Evolutionary conservation across 805 yeast species (phyloP), one percentile per base, ranked within the genome.

Genomic region (Diddensiella transvaalensis): DNA sequence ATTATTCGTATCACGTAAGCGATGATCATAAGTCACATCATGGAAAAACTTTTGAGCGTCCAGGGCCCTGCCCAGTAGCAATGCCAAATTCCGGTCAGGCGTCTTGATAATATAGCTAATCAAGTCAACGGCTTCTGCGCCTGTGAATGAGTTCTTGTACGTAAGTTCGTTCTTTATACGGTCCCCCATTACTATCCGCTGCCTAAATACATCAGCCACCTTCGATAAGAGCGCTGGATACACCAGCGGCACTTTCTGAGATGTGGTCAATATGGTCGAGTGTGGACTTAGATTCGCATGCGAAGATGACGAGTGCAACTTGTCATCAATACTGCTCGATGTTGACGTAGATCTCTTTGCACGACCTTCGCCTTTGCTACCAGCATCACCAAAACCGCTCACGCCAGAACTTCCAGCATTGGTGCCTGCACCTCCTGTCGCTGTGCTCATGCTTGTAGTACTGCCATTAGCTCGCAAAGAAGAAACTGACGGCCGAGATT

Each of bases 41-140:
- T 88, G 96, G 67, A 93, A 89, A 48, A 88, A 79, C 64, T 87
- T 87, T 60, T 93, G 98, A 0, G 96, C 95, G 68, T 93, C 98
- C 47, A 93, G 71, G 0, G 97, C 83, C 54, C 99, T 75, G 23
- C 98, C 99, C 43, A 93, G 69, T 29, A 93, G 70, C 41, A 93
- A 70, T 0, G 98, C 98, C 59, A 93, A 69, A 58, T 89, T 90
- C 51, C 99, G 75, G 65, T 93, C 99, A 5, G 88, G 85, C 1
- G 96, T 91, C 56, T 95, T 75, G 44, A 91, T 83, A 46, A 93
- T 85, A 48, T 83, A 75, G 49, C 95, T 83, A 51, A 93, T 81
- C n/a, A 83, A 77, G 64, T 89, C 96, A 24, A 93, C 96, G 0
- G 98, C 96, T 66, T 87, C 93, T 19, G 87, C 75, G 29, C 99